phyloP scores from a whole-genome alignment of 1,139 yeast species.

The Saccharomyces hybrid region DNA sequence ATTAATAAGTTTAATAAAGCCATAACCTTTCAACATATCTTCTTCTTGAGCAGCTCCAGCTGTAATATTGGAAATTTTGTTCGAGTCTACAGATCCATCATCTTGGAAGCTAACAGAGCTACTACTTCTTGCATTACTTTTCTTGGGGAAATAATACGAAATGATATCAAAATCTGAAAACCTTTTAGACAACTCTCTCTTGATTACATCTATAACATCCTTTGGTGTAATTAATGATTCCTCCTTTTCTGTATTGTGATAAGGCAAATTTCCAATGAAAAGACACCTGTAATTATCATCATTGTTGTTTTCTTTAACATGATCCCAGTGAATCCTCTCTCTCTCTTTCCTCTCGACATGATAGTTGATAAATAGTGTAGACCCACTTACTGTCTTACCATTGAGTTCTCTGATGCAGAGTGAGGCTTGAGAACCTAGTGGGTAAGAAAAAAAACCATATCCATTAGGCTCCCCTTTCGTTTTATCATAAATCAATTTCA shows the following conservation, averaged over 20 bases:
- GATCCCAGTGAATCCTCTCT: conserved; percentile 30
- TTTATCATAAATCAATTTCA: conserved; percentile 40
- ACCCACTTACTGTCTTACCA: conserved; percentile 36
- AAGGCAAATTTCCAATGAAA: conserved; percentile 30
- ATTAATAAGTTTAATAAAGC: conserved; percentile 39
- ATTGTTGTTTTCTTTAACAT: conserved; percentile 22
- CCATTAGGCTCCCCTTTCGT: conserved; percentile 37
- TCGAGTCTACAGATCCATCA: neutral
- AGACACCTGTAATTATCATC: conserved; percentile 27
- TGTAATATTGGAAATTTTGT: neutral
- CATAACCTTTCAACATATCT: conserved; percentile 36
- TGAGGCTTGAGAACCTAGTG: conserved; percentile 38
- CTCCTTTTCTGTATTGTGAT: conserved; percentile 8
- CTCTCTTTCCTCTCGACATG: conserved; percentile 48
- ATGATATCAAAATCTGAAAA: conserved; percentile 17
- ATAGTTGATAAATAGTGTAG: conserved; percentile 40
- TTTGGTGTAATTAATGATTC: conserved; percentile 14
- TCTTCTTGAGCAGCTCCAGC: conserved; percentile 11
- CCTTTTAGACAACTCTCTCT: conserved; percentile 7
- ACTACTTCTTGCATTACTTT: conserved; percentile 7
- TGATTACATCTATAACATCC: conserved; percentile 18
- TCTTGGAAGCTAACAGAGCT: neutral
- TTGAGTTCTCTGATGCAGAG: conserved; percentile 39
- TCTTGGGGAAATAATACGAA: conserved; percentile 28
- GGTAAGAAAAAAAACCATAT: conserved; percentile 43